Base-by-base conservation (phyloP, 2,329 filamentous ascomycete species). In the Xylaria polymorpha region DNA sequence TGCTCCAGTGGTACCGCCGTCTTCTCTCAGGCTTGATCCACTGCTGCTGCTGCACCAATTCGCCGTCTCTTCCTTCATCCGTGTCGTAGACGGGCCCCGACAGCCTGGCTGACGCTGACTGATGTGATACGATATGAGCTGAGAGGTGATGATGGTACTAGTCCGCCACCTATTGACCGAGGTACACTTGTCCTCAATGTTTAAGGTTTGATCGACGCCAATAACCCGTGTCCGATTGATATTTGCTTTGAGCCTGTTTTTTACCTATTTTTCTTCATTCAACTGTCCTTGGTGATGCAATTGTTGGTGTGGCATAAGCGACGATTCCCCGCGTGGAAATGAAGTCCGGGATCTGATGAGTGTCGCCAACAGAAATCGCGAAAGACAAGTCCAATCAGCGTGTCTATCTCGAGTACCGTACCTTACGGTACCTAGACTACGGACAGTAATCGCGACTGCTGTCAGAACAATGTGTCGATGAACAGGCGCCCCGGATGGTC, bases 41-140 rank as follows among this genome's bases (percentile, higher is more conserved):
- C 44, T 32, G 32, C 29, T 56, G 48, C 37, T 22, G 14, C 20
- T 41, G 25, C 4, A 29, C 22, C 43, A 48, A 35, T 55, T 41
- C 46, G 35, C 43, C 25, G 37, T 68, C 57, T 53, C 20, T 46
- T 46, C 5, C 3, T 43, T 64, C 56, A 67, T 64, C 39, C 50
- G 64, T 59, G 57, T 53, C 64, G 43, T 41, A 14, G n/a, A 46
- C 25, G 41, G 59, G 43, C 8, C 41, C 67, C 56, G 41, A 39
- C 35, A 37, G 22, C 18, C 63, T 63, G 53, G 66, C 44, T 44
- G 41, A 20, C 18, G 50, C 62, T 61, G n/a, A 29, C 10, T 37
- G 37, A n/a, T 55, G 35, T 57, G 35, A 51, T 51, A 25, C 50
- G 35, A 22, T 20, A 22, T 35, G 56, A 39, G 55, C 20, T n/a